These are phyloP conservation scores for Claviceps africana DNA, from an alignment of 2,329 filamentous ascomycete species.

Conservation along the genomic window DNA sequence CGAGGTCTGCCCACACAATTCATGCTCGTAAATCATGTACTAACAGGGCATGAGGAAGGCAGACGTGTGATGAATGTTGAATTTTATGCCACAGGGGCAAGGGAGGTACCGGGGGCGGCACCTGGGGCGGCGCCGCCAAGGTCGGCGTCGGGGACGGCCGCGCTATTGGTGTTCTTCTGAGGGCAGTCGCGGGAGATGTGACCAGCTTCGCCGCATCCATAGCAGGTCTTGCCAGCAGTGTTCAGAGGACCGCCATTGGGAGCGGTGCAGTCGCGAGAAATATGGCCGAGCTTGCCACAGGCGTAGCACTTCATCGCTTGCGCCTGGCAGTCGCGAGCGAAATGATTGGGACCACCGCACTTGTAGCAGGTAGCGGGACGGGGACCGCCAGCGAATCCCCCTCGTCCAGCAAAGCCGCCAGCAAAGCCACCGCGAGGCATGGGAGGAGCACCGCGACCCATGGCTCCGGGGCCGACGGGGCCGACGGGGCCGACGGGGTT, in stretches of 20 bases:
- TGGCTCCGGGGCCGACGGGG: slow-evolving; percentile 44
- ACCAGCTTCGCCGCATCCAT: slow-evolving; percentile 88
- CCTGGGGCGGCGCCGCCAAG: slow-evolving; percentile 24
- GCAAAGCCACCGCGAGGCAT: slow-evolving; percentile 58
- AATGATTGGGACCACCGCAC: slow-evolving; percentile 86
- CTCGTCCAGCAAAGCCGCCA: slow-evolving; percentile 49
- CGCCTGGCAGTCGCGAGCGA: slow-evolving; percentile 94
- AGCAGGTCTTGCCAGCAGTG: slow-evolving; percentile 96
- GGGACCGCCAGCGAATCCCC: slow-evolving; percentile 58
- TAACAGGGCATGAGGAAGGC: neutral
- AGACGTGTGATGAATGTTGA: slow-evolving; percentile 6
- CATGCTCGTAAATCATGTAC: neutral
- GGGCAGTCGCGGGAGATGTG: slow-evolving; percentile 95
- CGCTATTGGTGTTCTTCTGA: slow-evolving; percentile 46
- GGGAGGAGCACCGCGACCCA: slow-evolving; percentile 52
- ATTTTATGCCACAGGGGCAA: slow-evolving; percentile 25
- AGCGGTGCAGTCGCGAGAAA: slow-evolving; percentile 85
- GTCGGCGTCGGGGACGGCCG: slow-evolving; percentile 32
- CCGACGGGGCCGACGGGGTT: slow-evolving; percentile 52
- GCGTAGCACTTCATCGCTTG: slow-evolving; percentile 98
- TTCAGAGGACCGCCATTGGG: slow-evolving; percentile 92
- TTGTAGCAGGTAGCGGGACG: slow-evolving; percentile 60
- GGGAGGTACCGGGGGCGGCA: slow-evolving; percentile 30
- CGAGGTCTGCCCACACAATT: slow-evolving; percentile 4
- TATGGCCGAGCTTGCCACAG: slow-evolving; percentile 89